These are phyloP conservation scores for Myrmaecium sp. DNA, from an alignment of 2,329 filamentous ascomycete genomes.

Conservation along the genomic window DNA sequence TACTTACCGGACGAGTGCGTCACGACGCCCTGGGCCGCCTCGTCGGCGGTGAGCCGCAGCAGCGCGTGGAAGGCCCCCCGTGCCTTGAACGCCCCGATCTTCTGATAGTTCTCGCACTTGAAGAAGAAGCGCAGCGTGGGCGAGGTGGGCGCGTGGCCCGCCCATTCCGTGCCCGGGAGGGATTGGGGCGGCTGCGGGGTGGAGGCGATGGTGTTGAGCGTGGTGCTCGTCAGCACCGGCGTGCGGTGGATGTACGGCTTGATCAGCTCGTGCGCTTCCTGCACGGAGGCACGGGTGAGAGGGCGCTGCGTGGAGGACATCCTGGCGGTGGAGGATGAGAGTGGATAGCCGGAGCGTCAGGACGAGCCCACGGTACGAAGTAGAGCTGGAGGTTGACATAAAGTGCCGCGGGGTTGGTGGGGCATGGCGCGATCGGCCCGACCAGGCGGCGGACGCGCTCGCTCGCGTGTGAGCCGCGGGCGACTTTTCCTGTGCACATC, in stretches of 20 bases:
- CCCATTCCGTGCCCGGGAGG: slow-evolving; percentile 39
- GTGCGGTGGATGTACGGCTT: slow-evolving; percentile 63
- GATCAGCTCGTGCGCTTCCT: slow-evolving; percentile 56
- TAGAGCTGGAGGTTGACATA: too few relatives aligned
- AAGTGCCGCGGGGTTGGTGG: too few relatives aligned
- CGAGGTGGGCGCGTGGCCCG: slow-evolving; percentile 37
- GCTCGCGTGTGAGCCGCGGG: too few relatives aligned
- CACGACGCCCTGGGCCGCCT: slow-evolving; percentile 53
- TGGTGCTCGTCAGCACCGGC: slow-evolving; percentile 63
- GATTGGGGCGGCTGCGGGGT: slow-evolving; percentile 41
- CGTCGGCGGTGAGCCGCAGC: slow-evolving; percentile 47
- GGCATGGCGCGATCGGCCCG: too few relatives aligned
- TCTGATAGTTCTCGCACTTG: slow-evolving; percentile 91
- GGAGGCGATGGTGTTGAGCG: slow-evolving; percentile 59
- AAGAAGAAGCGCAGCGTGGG: slow-evolving; percentile 67
- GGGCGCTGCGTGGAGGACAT: slow-evolving; percentile 37
- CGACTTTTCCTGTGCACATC: too few relatives aligned
- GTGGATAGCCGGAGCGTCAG: too few relatives aligned
- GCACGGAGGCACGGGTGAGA: slow-evolving; percentile 55
- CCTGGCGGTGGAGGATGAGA: too few relatives aligned
- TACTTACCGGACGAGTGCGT: slow-evolving; percentile 72
- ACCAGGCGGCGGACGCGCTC: too few relatives aligned
- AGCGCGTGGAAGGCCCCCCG: slow-evolving; percentile 82
- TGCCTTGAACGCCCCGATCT: slow-evolving; percentile 82
- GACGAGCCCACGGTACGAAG: too few relatives aligned